Percentiles rank a stretch among this genome's conserved stretches.
Evolutionary conservation across 164 flowering plant species (phyloP).

Genomic region (Liquidambar formosana): DNA sequence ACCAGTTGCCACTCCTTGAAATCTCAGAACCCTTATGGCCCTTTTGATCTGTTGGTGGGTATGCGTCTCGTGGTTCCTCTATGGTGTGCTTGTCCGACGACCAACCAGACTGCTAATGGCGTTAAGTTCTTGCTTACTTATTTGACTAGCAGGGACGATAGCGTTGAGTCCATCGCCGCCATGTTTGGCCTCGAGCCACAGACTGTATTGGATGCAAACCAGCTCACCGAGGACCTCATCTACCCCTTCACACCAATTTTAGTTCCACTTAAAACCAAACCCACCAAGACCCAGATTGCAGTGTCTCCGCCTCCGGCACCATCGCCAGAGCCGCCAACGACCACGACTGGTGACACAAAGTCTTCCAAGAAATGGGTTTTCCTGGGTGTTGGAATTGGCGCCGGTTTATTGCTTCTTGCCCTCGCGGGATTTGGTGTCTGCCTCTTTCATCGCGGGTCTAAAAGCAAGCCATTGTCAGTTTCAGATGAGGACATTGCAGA

Average conservation of each 20-base stretch:
- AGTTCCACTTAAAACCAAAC: slow-evolving; percentile 46
- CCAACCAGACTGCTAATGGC: slow-evolving; percentile 42
- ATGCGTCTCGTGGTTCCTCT: slow-evolving; percentile 43
- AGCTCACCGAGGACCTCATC: slow-evolving; percentile 25
- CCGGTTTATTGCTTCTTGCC: slow-evolving; percentile 27
- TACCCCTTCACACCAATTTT: slow-evolving; percentile 50
- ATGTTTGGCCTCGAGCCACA: slow-evolving; percentile 35
- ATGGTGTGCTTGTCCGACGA: slow-evolving; percentile 69
- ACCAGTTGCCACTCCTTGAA: slow-evolving; percentile 68
- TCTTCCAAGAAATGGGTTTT: slow-evolving; percentile 48
- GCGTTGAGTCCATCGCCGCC: slow-evolving; percentile 29
- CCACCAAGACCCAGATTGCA: slow-evolving; percentile 25
- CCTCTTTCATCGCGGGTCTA: slow-evolving; percentile 12
- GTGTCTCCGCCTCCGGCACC: slow-evolving; percentile 21
- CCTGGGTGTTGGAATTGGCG: slow-evolving; percentile 58
- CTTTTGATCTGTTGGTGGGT: slow-evolving; percentile 20
- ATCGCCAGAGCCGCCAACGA: slow-evolving; percentile 11
- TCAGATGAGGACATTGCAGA: background rate
- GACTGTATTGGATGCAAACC: no score
- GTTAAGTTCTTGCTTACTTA: slow-evolving; percentile 48
- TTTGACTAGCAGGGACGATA: slow-evolving; percentile 33
- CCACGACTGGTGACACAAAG: background rate
- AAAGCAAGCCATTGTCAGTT: slow-evolving; percentile 6
- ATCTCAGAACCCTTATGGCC: slow-evolving; percentile 36
- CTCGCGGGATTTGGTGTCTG: slow-evolving; percentile 25